These are phyloP conservation scores for Starmerella riodocensis DNA, from an alignment of 805 yeast species.

Conservation along the genomic window DNA sequence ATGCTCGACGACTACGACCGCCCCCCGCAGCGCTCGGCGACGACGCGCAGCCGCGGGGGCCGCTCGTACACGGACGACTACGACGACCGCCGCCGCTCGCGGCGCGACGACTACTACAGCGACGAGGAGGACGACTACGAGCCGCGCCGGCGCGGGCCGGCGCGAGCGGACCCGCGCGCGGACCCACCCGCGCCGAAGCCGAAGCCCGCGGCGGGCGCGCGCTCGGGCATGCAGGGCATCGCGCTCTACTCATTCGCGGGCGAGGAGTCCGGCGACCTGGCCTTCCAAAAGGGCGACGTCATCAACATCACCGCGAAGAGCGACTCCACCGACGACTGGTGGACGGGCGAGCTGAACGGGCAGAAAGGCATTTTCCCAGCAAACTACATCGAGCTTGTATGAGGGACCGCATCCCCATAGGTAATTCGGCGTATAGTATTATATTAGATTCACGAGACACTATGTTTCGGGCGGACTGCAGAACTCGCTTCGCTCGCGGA, in stretches of 20 bases:
- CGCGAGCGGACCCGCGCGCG: slow-evolving; percentile 8
- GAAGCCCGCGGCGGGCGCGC: slow-evolving; percentile 2
- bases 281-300: slow-evolving; percentile 89
- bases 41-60: slow-evolving; percentile 3
- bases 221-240: slow-evolving; percentile 61
- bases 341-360: slow-evolving; percentile 87
- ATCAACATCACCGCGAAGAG: slow-evolving; percentile 76
- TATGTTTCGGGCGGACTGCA: no score
- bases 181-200: slow-evolving; percentile 13
- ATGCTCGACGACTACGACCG: slow-evolving; percentile 19
- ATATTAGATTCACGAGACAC: no score
- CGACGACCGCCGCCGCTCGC: slow-evolving; percentile 13
- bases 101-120: slow-evolving; percentile 9
- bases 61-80: slow-evolving; percentile 18
- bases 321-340: slow-evolving; percentile 91
- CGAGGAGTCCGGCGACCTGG: slow-evolving; percentile 83
- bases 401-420: no score
- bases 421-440: no score
- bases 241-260: slow-evolving; percentile 84
- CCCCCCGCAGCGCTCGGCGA: slow-evolving; percentile 5
- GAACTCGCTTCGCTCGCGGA: no score
- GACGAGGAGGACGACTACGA: slow-evolving; percentile 8
- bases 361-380: slow-evolving; percentile 93
- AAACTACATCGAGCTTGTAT: slow-evolving; percentile 76
- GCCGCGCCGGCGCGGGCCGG: slow-evolving; percentile 21